Conservation (phyloP, 768 basidiomycete species). For the Tephrocybe sp. region DNA sequence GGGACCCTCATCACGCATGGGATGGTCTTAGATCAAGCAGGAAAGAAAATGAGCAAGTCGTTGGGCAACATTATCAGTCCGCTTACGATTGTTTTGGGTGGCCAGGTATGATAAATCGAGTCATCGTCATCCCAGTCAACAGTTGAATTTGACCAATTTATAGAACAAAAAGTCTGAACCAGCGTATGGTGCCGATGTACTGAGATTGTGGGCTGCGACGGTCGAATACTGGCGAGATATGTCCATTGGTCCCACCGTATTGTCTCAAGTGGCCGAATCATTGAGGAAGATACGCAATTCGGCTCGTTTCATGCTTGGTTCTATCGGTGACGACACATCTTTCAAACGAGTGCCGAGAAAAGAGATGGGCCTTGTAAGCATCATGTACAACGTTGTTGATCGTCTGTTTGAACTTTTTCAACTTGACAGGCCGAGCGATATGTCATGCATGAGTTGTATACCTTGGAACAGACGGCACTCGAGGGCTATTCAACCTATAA, state of each 20-base stretch:
- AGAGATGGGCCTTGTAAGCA: constrained; percentile 64
- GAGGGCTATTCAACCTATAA: constrained; percentile 72
- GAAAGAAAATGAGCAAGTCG: constrained; percentile 98
- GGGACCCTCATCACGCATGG: constrained; percentile 88
- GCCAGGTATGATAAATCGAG: constrained; percentile 47
- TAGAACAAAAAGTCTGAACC: constrained; percentile 72
- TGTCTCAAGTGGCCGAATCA: constrained; percentile 72
- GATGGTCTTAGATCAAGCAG: constrained; percentile 89
- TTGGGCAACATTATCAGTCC: constrained; percentile 90
- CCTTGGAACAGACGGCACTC: constrained; percentile 63
- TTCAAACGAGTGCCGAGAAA: constrained; percentile 36
- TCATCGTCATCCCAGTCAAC: too few relatives aligned
- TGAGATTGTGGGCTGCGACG: constrained; percentile 90
- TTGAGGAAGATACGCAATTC: constrained; percentile 86
- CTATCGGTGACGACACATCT: constrained; percentile 45
- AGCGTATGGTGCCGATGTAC: constrained; percentile 80
- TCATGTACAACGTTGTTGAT: background rate
- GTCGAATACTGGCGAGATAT: constrained; percentile 90
- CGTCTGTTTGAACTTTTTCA: background rate
- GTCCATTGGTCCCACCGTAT: constrained; percentile 74
- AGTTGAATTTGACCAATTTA: background rate
- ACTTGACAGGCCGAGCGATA: constrained; percentile 71
- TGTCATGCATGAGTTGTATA: constrained; percentile 80
- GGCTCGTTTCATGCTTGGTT: constrained; percentile 83
- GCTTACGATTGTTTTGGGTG: constrained; percentile 74